phyloP scores from a whole-genome alignment of 2,329 filamentous ascomycete species.

The Trichoderma sp. region DNA sequence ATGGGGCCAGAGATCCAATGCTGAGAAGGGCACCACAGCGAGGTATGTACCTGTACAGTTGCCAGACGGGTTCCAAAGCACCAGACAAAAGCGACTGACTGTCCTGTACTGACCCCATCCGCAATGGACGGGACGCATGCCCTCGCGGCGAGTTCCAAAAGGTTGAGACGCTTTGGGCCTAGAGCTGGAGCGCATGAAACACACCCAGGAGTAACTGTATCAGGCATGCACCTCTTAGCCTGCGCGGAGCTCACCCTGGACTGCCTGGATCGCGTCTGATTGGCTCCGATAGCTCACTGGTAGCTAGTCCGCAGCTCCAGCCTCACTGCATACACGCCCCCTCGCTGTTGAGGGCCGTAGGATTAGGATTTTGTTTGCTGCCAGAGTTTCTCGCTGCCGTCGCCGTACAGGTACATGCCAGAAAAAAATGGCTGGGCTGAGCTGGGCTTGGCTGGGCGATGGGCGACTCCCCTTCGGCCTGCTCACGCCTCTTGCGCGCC shows the following conservation, averaged over 20 bases:
- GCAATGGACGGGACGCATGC: background rate
- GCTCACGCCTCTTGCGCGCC: background rate
- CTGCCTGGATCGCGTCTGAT: background rate
- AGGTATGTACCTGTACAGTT: background rate
- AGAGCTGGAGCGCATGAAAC: background rate
- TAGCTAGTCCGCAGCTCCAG: background rate
- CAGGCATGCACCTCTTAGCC: background rate
- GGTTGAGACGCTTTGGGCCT: constrained; percentile 1
- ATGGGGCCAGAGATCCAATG: background rate
- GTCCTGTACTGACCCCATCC: background rate
- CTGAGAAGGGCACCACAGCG: background rate
- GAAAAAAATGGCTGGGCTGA: background rate
- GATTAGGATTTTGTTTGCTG: constrained; percentile 16
- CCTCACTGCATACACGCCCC: background rate
- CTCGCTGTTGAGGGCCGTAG: background rate
- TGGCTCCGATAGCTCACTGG: background rate
- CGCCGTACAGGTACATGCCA: background rate
- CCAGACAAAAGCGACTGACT: background rate
- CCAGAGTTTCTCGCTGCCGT: background rate
- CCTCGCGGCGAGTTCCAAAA: background rate
- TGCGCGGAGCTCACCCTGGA: constrained; percentile 7
- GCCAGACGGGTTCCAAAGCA: background rate
- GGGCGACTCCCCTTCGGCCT: background rate
- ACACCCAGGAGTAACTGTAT: no score
- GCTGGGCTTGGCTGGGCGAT: constrained; percentile 7